Evolutionary conservation across 2,329 filamentous ascomycete species (phyloP), one percentile per base, ranked within the genome.

Genomic region (Aspergillus novoparasiticus): DNA sequence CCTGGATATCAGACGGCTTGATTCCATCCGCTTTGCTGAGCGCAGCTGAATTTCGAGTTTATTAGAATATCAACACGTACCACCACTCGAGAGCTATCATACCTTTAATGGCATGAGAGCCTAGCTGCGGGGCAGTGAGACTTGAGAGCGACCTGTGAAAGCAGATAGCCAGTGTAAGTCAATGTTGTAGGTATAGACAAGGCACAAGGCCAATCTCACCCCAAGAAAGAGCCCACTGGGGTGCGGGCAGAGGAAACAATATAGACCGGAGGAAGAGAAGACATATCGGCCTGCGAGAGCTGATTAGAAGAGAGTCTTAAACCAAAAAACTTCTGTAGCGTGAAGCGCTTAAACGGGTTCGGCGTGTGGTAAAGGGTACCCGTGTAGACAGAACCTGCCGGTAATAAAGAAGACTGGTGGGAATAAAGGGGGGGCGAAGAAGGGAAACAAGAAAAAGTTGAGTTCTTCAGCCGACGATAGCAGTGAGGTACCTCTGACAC

Each of bases 81-180:
- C 21, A 8, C 10, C n/a, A 41, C 43, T n/a, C 14, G 43, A 50
- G 16, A 41, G 62, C 55, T 64, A 62, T 68, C 83, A 56, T 83
- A 95, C 93, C 88, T 84, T 97, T 97, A 82, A 99, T 97, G 68
- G 93, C 94, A 79, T 93, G 89, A 21, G 93, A 87, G 71, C 95
- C 95, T 66, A 99, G 86, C 81, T 98, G 90, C 66, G 89, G 87
- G 63, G 95, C 95, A 76, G 85, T 93, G 77, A 96, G 85, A 80
- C 91, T 94, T 66, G 93, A 93, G 61, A 99, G 88, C 65, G 93
- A 94, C 77, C 94, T 97, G 76, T 14, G 43, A 4, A 57, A 66
- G 56, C 14, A 23, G 59, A 36, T 58, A 57, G 51, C 32, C 32
- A 57, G n/a, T 21, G 58, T 66, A 51, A 69, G 61, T 72, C 68